Conservation (phyloP, 75 land plant genomes). For the Pinus taeda region DNA sequence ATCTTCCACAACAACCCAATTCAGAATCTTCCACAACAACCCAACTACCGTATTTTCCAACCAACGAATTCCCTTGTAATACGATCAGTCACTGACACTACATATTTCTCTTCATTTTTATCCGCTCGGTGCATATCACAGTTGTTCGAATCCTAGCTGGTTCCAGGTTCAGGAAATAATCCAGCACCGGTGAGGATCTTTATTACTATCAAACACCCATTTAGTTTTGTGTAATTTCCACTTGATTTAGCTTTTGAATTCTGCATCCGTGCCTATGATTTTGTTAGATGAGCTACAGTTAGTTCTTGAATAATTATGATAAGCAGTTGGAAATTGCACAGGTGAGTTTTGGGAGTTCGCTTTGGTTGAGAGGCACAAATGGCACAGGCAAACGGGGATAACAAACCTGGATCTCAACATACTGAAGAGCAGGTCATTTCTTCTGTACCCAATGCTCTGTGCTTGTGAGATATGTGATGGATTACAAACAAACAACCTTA, state of each 20-base stretch:
- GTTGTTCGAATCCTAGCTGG: too few species aligned
- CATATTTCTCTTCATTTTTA: too few species aligned
- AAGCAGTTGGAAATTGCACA: background rate
- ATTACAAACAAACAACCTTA: too few species aligned
- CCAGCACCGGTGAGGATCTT: background rate
- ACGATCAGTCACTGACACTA: too few species aligned
- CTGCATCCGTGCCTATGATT: too few species aligned
- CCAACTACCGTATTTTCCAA: too few species aligned
- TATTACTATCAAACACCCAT: background rate
- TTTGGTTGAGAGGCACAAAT: background rate
- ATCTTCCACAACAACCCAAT: too few species aligned
- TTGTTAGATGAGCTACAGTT: background rate
- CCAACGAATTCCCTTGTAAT: too few species aligned
- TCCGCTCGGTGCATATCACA: too few species aligned
- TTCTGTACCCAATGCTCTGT: background rate
- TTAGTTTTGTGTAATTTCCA: background rate
- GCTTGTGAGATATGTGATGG: too few species aligned
- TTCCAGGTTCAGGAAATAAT: too few species aligned
- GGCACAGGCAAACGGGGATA: background rate
- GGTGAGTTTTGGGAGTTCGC: background rate
- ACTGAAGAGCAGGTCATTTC: constrained; percentile 7
- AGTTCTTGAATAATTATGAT: background rate
- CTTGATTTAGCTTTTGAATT: background rate
- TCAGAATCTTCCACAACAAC: too few species aligned
- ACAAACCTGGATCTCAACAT: background rate